These are phyloP conservation scores for Leishmania guyanensis DNA, from an alignment of 208 protist species.

Conservation along the genomic window DNA sequence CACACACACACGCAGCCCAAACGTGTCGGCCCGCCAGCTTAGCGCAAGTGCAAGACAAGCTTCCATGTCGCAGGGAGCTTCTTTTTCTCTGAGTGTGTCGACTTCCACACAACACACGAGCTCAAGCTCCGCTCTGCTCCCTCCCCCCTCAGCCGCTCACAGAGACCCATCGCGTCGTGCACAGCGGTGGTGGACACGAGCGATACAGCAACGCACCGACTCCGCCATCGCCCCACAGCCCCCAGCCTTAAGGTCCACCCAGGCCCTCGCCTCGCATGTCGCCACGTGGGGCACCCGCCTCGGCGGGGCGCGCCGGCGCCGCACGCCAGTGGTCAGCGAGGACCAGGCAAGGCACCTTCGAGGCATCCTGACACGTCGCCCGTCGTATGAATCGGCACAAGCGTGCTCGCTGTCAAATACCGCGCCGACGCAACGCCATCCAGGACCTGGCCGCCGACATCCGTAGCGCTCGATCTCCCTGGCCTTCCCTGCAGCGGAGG, in stretches of 20 bases:
- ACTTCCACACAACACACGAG: too few relatives aligned
- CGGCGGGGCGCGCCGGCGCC: not conserved
- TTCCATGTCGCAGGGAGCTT: too few relatives aligned
- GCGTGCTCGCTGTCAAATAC: not conserved
- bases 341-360: not conserved
- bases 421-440: not conserved
- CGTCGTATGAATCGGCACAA: not conserved
- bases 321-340: not conserved
- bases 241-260: too few relatives aligned
- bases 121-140: too few relatives aligned
- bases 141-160: too few relatives aligned
- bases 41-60: not conserved
- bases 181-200: too few relatives aligned
- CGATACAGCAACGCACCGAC: too few relatives aligned
- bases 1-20: not conserved
- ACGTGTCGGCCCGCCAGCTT: not conserved
- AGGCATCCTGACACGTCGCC: not conserved
- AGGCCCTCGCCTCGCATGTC: not conserved
- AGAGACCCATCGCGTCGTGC: too few relatives aligned
- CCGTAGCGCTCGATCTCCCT: not conserved
- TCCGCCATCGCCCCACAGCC: too few relatives aligned
- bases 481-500: too few relatives aligned
- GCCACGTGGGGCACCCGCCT: not conserved
- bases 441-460: not conserved
- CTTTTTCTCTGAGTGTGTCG: too few relatives aligned